phyloP scores from a whole-genome alignment of 495 filamentous ascomycete genomes.

The Neurospora africana region DNA sequence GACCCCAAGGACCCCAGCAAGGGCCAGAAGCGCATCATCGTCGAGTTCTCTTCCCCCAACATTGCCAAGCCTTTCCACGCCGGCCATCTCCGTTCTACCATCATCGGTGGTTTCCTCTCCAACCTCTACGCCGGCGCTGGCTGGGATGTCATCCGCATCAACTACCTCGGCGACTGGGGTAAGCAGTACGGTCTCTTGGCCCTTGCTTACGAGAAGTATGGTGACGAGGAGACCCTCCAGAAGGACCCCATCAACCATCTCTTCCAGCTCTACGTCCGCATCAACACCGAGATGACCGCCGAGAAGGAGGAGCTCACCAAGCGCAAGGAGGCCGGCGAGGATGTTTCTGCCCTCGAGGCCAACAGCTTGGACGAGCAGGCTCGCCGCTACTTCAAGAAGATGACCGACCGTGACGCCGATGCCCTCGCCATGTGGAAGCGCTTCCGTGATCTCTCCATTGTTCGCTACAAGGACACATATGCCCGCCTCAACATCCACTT shows the following conservation, averaged over 20 bases:
- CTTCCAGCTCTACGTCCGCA: slow-evolving; percentile 53
- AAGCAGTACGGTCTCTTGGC: slow-evolving; percentile 56
- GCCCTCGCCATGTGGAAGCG: slow-evolving; percentile 74
- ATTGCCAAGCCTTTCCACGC: slow-evolving; percentile 62
- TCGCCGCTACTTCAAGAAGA: slow-evolving; percentile 76
- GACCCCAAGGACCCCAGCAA: slow-evolving; percentile 60
- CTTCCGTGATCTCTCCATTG: slow-evolving; percentile 85
- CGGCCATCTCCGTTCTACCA: slow-evolving; percentile 55
- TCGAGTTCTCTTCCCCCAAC: slow-evolving; percentile 50
- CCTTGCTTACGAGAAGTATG: slow-evolving; percentile 49
- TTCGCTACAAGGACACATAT: slow-evolving; percentile 56
- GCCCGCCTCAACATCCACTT: slow-evolving; percentile 67
- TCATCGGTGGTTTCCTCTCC: slow-evolving; percentile 55
- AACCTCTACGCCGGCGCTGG: slow-evolving; percentile 49
- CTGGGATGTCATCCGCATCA: slow-evolving; percentile 53
- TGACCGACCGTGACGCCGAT: slow-evolving; percentile 70
- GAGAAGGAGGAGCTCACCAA: slow-evolving; percentile 44
- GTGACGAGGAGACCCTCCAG: slow-evolving; percentile 44
- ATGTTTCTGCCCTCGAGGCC: slow-evolving; percentile 35
- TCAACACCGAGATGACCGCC: slow-evolving; percentile 44
- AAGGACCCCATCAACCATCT: slow-evolving; percentile 54
- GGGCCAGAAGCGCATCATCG: slow-evolving; percentile 58
- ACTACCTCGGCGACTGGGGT: slow-evolving; percentile 61
- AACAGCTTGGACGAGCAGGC: slow-evolving; percentile 52
- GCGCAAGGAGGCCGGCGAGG: slow-evolving; percentile 40